Evolutionary conservation across 768 basidiomycete genomes (phyloP), one percentile per base, ranked within the genome.

Genomic region (Omphalotus guepiniiformis): DNA sequence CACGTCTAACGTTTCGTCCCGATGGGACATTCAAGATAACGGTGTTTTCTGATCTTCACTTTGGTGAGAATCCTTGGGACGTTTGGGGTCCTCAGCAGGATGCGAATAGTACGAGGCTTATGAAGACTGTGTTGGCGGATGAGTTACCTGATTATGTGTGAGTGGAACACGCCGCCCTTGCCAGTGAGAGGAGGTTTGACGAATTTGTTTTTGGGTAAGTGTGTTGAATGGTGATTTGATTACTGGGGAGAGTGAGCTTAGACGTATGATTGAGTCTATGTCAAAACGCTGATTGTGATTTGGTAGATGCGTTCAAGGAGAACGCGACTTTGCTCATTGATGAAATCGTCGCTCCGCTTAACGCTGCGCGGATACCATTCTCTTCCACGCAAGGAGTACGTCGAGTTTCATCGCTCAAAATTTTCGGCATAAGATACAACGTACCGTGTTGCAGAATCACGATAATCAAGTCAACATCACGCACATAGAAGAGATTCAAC

Each of bases 1-100:
- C 74, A 12, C 75, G 76, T 11, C 51, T 88, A 13, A 72, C 69
- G 2, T 88, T 88, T 62, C 67, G 69, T 6, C 25, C 59, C 0
- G 75, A 84, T 57, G 81, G 79, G 2, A 77, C 77, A 1, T 85
- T 89, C 72, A 87, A 85, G 62, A 55, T 89, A 38, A 83, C 79
- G 12, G 71, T 87, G 5, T 86, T 88, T 60, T 85, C 83, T 6
- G 87, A 89, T 55, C 62, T 88, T 25, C 86, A 88, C 57, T 87
- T 74, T 51, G 86, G 87, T 22, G 86, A 88, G 63, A 82, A 85
- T 54, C 82, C 84, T 6, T 83, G 80, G 78, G 80, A 81, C 44
- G 60, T 50, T 6, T 83, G 82, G 79, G 85, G 86, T 0, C 79
- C 80, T 16, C 66, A 73, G 53, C 83, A 88, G 54, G 87, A 89